phyloP scores from a whole-genome alignment of 225 moss, liverwort and hornwort species.

The Neckera pumila region DNA sequence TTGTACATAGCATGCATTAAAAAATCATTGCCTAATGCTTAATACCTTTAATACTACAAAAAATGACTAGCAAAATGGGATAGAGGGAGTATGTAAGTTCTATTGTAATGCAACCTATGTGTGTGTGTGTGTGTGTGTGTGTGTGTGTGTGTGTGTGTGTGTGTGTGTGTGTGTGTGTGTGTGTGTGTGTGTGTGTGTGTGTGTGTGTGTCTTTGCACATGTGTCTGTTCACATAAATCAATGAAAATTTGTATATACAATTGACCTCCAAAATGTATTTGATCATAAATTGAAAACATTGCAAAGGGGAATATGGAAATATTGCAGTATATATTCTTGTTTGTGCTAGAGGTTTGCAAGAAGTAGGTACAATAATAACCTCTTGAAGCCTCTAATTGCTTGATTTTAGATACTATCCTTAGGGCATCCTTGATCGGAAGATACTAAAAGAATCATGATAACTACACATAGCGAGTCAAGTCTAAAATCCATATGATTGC shows the following conservation, averaged over 20 bases:
- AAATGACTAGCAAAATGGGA: background rate
- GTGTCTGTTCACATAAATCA: background rate
- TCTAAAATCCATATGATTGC: background rate
- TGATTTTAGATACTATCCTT: background rate
- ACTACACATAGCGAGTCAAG: rapidly evolving
- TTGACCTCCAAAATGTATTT: background rate
- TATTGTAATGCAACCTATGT: rapidly evolving
- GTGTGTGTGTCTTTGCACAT: too few relatives aligned
- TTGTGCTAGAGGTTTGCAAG: background rate
- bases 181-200: too few relatives aligned
- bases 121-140: too few relatives aligned
- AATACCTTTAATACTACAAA: background rate
- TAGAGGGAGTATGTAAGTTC: rapidly evolving
- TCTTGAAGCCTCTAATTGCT: background rate
- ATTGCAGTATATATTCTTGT: background rate
- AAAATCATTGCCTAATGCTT: background rate
- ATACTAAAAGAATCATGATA: background rate
- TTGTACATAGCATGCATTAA: background rate
- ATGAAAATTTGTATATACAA: background rate
- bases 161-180: too few relatives aligned
- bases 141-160: too few relatives aligned
- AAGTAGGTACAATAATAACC: background rate
- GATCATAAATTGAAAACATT: background rate
- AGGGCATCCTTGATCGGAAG: rapidly evolving
- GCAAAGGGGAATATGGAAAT: background rate